phyloP scores from a whole-genome alignment of 2,329 filamentous ascomycete genomes.

The Aspergillus pseudoglaucus region DNA sequence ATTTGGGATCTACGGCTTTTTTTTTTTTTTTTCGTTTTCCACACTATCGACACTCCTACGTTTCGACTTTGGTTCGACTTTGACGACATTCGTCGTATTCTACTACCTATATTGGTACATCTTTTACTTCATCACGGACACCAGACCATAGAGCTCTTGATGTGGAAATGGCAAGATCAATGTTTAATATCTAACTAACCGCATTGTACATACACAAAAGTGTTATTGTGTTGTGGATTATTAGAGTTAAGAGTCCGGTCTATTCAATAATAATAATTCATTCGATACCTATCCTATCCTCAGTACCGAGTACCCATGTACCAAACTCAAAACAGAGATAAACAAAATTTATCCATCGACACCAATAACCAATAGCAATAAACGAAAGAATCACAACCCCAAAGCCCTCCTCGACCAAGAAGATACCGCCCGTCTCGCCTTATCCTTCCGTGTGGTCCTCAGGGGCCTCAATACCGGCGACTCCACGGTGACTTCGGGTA shows the following conservation, averaged over 20 bases:
- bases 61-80: background rate
- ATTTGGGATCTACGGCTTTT: background rate
- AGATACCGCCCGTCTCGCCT: background rate
- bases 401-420: background rate
- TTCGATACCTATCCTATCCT: too few relatives aligned
- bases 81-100: too few relatives aligned
- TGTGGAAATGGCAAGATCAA: too few relatives aligned
- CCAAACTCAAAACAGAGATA: background rate
- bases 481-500: background rate
- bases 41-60: background rate
- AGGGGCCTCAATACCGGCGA: background rate
- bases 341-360: background rate
- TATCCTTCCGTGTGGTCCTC: background rate
- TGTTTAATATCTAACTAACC: too few relatives aligned
- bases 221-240: too few relatives aligned
- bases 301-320: background rate
- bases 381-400: background rate
- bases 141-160: too few relatives aligned
- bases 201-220: too few relatives aligned
- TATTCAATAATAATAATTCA: too few relatives aligned
- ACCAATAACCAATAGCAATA: background rate
- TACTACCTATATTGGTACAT: too few relatives aligned
- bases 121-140: too few relatives aligned
- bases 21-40: background rate
- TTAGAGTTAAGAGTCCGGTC: too few relatives aligned